Evolutionary conservation across 202 grass and related monocot genomes (phyloP).

Genomic region (Schoenoplectus triqueter): DNA sequence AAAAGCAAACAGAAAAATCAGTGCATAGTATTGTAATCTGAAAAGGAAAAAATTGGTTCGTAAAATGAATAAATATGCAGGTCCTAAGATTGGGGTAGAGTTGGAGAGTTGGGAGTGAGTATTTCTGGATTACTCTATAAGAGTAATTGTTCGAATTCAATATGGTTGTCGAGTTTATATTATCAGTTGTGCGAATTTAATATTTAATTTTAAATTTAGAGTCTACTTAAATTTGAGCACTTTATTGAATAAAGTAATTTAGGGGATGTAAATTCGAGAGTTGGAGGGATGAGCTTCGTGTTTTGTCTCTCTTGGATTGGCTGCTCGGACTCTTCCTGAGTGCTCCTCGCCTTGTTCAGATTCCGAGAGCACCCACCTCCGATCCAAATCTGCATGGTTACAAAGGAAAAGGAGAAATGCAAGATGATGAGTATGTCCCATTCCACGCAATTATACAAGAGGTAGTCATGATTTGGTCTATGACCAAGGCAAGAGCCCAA

Average conservation of each 20-base stretch:
- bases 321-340: slow-evolving; percentile 22
- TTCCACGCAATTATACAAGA: neutral
- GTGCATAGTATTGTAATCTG: neutral
- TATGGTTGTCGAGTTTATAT: no score
- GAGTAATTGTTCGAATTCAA: no score
- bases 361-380: neutral
- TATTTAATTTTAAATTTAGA: no score
- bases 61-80: neutral
- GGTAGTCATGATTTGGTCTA: slow-evolving; percentile 9
- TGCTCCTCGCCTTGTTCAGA: neutral
- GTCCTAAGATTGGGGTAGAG: neutral
- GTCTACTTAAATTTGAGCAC: no score
- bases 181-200: no score
- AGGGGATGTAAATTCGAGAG: no score
- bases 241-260: no score
- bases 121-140: no score
- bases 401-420: slow-evolving; percentile 20
- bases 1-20: neutral
- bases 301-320: slow-evolving; percentile 48
- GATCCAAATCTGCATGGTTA: slow-evolving; percentile 14
- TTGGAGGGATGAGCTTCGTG: neutral
- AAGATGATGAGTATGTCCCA: neutral
- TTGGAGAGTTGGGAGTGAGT: neutral
- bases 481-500: neutral
- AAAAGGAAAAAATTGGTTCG: neutral